These are phyloP conservation scores for Xylaria sp. DNA, from an alignment of 2,329 filamentous ascomycete genomes.

Conservation along the genomic window DNA sequence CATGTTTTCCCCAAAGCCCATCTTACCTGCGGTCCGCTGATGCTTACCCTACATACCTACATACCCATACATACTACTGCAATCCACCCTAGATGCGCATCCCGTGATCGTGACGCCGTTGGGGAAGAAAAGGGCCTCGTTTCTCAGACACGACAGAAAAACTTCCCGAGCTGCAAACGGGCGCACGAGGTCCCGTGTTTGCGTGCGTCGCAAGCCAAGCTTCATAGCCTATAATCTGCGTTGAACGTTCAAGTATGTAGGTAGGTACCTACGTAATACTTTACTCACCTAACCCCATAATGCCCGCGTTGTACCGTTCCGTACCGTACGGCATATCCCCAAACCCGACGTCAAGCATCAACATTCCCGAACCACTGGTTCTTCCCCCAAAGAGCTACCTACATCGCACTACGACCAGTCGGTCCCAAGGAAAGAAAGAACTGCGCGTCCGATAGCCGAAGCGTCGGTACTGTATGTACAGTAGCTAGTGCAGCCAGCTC, in stretches of 20 bases:
- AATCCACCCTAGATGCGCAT: slow-evolving; percentile 15
- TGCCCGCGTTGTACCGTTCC: neutral
- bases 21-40: slow-evolving; percentile 24
- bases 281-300: neutral
- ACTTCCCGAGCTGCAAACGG: neutral
- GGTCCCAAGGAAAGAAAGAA: neutral
- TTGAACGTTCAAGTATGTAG: neutral
- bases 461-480: slow-evolving; percentile 5
- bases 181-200: slow-evolving; percentile 17
- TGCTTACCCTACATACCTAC: slow-evolving; percentile 29
- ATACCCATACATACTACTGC: slow-evolving; percentile 11
- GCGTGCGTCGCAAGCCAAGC: neutral
- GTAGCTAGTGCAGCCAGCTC: neutral
- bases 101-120: slow-evolving; percentile 39
- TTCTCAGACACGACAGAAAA: neutral
- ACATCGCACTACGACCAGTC: neutral
- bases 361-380: slow-evolving; percentile 16
- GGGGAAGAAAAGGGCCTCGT: neutral
- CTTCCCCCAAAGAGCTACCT: neutral
- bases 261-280: neutral
- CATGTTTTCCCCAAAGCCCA: slow-evolving; percentile 3
- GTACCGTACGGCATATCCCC: neutral
- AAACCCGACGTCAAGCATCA: neutral
- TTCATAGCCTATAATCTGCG: neutral
- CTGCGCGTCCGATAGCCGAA: slow-evolving; percentile 6